Evolutionary conservation across 192 early-diverging fungal species (phyloP), one percentile per base, ranked within the genome.

Genomic region (Chytriomyces sp.): DNA sequence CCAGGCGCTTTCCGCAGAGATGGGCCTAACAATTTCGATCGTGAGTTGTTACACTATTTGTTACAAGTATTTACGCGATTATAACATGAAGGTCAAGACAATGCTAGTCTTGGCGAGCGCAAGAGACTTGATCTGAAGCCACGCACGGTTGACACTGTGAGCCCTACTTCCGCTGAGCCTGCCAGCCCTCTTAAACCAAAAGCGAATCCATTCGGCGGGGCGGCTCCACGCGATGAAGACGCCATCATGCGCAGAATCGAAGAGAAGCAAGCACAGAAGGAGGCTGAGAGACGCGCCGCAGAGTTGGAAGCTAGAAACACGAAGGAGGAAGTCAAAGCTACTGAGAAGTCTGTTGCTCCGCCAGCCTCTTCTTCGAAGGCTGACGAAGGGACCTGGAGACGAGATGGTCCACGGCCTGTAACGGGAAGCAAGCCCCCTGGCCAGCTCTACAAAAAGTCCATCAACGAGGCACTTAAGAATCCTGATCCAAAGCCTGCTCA

Each of bases 121-220:
- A 84, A 78, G 52, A 80, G 68, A 52, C 72, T 83, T 25, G 82
- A 70, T 14, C 74, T 84, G 49, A 38, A 39, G 52, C 83, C 83
- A 28, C 77, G 83, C 68, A 74, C 76, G 25, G 59, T 40, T 39
- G 52, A 58, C 33, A 28, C 54, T 8, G 52, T 19, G 14, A 37
- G 36, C 52, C 37, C 73, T 2, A 30, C 74, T 58, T 19, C 65
- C 39, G 53, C 37, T 40, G 39, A 26, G 68, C 59, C 64, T 39
- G 62, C 4, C 38, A 25, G n/a, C 12, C 63, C 39, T 7, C 33
- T 32, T 39, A 74, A 63, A 33, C 64, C 73, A 30, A 85, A 85
- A 71, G n/a, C 79, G 8, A 85, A 88, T 57, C 86, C 86, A 30
- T 88, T 88, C 63, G 86, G 86, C 55, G 70, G 67, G 12, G 86